phyloP scores from a whole-genome alignment of 345 rosid species.

The Rhizophora mangle region DNA sequence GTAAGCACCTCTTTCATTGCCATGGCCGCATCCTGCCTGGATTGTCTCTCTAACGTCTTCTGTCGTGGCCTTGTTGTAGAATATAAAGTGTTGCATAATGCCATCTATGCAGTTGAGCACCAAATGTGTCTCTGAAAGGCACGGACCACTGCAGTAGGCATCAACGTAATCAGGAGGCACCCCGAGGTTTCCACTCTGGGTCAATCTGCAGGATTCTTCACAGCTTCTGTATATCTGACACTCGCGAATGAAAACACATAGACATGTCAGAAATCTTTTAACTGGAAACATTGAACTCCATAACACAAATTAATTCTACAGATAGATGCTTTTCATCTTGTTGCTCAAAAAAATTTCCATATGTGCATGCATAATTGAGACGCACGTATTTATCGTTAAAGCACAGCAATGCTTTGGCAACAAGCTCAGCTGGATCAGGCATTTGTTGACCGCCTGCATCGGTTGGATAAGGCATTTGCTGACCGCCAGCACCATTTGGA shows the following conservation, averaged over 20 bases:
- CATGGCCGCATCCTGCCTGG: conserved; percentile 69
- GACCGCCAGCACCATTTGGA: background rate
- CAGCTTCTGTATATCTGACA: conserved; percentile 67
- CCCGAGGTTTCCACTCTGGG: conserved; percentile 50
- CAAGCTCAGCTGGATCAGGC: conserved; percentile 51
- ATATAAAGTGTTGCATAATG: conserved; percentile 51
- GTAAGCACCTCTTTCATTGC: conserved; percentile 57
- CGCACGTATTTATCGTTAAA: conserved; percentile 64
- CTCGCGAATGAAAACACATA: background rate
- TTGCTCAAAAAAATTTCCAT: background rate
- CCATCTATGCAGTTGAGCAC: conserved; percentile 63
- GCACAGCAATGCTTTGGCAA: conserved; percentile 71
- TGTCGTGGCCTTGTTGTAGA: conserved; percentile 72
- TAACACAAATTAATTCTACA: no score
- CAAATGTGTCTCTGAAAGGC: conserved; percentile 66
- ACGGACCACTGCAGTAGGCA: conserved; percentile 69
- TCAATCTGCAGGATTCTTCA: conserved; percentile 63
- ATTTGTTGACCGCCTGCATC: conserved; percentile 2
- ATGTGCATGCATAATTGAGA: background rate
- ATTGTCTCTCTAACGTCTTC: conserved; percentile 53
- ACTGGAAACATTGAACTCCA: no score
- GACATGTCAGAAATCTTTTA: background rate
- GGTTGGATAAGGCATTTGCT: background rate
- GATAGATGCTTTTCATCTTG: no score
- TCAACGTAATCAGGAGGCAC: conserved; percentile 46